Base-by-base conservation (phyloP, 192 early-diverging fungal species). In the Piromyces finnis region DNA sequence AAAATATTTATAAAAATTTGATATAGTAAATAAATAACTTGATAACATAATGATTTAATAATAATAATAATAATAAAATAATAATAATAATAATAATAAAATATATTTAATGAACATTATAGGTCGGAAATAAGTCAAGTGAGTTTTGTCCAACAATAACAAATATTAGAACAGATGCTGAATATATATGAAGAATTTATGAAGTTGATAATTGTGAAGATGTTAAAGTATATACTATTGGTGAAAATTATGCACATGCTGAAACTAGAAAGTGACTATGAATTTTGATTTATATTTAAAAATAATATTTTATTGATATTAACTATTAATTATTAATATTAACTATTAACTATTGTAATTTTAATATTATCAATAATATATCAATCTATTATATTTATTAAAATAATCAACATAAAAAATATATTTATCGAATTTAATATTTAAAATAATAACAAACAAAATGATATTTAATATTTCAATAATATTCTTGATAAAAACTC, bases 191-290 rank as follows among this genome's bases (percentile, higher is more conserved):
- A 99, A 84, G 90, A 96, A 85, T 97, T 99, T 80, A 92, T 99
- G 89, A 89, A 78, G 95, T 96, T 13, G 94, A 97, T 83, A 95
- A 96, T 85, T 92, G 94, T 12, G 97, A 97, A 81, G 97, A 99
- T 84, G 94, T 99, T 83, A 99, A 99, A 84, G 92, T 97, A 29
- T 99, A 99, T 84, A 99, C 96, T 0, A 94, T 97, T 35, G 96
- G 96, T 28, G 86, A 92, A 17, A 81, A 83, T n/a, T 98, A 93
- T 85, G 91, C 93, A 11, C 95, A 99, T 83, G 96, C 97, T 15
- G 97, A 99, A 85, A 97, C 95, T 5, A 89, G 97, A 86, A 97
- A 97, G 90, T 93, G 88, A 79, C 83, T 77, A 5, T 12, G 29
- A 27, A 3, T n/a, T n/a, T n/a, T n/a, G n/a, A 30, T 83, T 15